Evolutionary conservation across 305 asterid species (phyloP).

Genomic region (Fraxinus sp.): DNA sequence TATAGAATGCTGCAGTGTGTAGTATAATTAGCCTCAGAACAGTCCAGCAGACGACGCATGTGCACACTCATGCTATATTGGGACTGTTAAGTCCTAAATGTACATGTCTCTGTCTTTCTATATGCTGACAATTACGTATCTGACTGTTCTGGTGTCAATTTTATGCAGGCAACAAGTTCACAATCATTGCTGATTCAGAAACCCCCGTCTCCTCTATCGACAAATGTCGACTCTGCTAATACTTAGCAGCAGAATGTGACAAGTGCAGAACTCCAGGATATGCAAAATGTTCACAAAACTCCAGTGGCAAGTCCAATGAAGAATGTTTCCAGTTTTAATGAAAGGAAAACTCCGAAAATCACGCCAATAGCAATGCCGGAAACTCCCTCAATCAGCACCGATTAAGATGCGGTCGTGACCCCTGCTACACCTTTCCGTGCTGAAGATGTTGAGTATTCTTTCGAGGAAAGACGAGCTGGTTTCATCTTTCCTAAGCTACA

Average conservation of each 20-base stretch:
- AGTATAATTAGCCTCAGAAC: too few species aligned
- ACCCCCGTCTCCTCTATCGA: constrained; percentile 72
- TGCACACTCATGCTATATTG: too few species aligned
- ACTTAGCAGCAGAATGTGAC: constrained; percentile 34
- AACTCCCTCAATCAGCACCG: constrained; percentile 39
- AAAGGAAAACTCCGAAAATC: constrained; percentile 35
- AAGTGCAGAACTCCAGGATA: constrained; percentile 31
- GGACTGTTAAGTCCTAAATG: too few species aligned
- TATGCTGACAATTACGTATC: too few species aligned
- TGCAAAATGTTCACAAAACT: constrained; percentile 16
- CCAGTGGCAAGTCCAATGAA: constrained; percentile 31
- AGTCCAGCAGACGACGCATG: too few species aligned
- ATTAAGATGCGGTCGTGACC: constrained; percentile 37
- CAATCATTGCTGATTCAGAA: constrained; percentile 36
- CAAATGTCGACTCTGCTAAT: constrained; percentile 40
- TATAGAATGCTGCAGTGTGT: too few species aligned
- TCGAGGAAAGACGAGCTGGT: constrained; percentile 45
- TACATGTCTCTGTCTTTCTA: too few species aligned
- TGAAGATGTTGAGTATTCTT: constrained; percentile 34
- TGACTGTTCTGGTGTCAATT: neutral
- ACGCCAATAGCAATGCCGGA: constrained; percentile 29
- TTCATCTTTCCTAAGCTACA: constrained; percentile 17
- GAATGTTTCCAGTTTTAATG: constrained; percentile 21
- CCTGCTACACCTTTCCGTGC: constrained; percentile 30
- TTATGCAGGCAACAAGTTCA: constrained; percentile 48